Evolutionary conservation across 2,329 filamentous ascomycete species (phyloP).

Genomic region (Hypoxylon sp.): DNA sequence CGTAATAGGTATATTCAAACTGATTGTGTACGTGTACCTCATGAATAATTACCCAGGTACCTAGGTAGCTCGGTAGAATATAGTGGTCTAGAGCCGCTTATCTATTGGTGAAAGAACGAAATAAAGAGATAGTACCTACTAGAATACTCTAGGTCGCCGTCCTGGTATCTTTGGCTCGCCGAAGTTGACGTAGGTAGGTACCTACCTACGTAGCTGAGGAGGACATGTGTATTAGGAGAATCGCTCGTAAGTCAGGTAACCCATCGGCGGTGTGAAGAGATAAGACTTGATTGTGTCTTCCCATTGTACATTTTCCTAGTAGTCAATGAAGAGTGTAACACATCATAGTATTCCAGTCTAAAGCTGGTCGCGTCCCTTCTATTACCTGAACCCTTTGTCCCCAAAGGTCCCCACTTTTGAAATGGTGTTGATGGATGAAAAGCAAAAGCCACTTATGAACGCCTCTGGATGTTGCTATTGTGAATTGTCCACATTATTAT

Average conservation of each 20-base stretch:
- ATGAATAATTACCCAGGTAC: background rate
- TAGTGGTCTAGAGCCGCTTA: background rate
- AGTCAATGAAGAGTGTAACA: background rate
- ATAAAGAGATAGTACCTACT: background rate
- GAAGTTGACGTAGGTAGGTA: too few species aligned
- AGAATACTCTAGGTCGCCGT: background rate
- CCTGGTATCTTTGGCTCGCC: background rate
- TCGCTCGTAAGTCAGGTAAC: background rate
- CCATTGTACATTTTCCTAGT: background rate
- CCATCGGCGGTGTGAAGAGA: background rate
- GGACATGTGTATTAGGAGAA: too few species aligned
- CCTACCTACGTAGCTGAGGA: too few species aligned
- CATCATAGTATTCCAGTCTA: background rate
- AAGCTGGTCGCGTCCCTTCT: background rate
- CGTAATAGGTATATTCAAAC: background rate
- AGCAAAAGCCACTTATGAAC: background rate
- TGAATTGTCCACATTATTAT: background rate
- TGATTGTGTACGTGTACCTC: background rate
- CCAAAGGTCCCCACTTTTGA: background rate
- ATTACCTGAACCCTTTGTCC: background rate
- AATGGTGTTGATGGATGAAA: background rate
- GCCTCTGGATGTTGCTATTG: background rate
- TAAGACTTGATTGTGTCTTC: too few species aligned
- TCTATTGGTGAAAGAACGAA: background rate
- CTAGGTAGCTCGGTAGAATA: background rate